Percentiles rank a stretch among this genome's conserved stretches.
phyloP scores from a whole-genome alignment of 352 stramenopile genomes.

The Pythium grandisporangium region DNA sequence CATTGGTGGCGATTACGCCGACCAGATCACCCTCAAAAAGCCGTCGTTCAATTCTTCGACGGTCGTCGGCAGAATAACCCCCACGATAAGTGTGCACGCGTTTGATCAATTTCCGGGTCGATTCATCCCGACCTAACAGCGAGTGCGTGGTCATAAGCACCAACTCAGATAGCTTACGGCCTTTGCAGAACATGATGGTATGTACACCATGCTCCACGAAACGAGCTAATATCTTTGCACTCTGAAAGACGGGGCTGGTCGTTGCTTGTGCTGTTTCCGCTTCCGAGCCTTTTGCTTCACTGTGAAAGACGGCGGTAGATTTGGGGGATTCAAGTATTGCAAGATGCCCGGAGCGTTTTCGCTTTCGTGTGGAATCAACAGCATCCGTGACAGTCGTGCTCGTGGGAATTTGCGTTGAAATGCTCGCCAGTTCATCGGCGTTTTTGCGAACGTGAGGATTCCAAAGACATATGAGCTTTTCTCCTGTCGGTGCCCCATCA shows the following conservation, averaged over 20 bases:
- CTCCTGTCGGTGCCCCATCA: conserved; percentile 82
- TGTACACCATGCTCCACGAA: conserved; percentile 86
- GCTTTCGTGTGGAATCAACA: too few relatives aligned
- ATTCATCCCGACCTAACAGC: conserved; percentile 32
- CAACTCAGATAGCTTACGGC: conserved; percentile 91
- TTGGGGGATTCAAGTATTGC: too few relatives aligned
- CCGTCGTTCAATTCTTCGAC: conserved; percentile 91
- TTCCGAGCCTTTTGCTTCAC: conserved; percentile 15
- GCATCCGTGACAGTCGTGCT: too few relatives aligned
- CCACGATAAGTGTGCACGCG: conserved; percentile 92
- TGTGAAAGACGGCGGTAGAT: too few relatives aligned
- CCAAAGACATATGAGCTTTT: conserved; percentile 95
- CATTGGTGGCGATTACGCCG: conserved; percentile 94
- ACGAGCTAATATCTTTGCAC: conserved; percentile 85
- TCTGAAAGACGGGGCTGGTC: conserved; percentile 84
- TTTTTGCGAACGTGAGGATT: conserved; percentile 68
- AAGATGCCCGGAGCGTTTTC: too few relatives aligned
- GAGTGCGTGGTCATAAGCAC: conserved; percentile 83
- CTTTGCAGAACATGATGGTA: conserved; percentile 94
- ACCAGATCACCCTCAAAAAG: conserved; percentile 94
- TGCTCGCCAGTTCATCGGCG: conserved; percentile 12
- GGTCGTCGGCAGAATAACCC: conserved; percentile 90
- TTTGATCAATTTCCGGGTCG: conserved; percentile 37
- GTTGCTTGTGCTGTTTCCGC: conserved; percentile 11
- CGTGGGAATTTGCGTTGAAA: too few relatives aligned